Conservation (phyloP, 169 alveolate genomes). For the Eimeria tenella region DNA sequence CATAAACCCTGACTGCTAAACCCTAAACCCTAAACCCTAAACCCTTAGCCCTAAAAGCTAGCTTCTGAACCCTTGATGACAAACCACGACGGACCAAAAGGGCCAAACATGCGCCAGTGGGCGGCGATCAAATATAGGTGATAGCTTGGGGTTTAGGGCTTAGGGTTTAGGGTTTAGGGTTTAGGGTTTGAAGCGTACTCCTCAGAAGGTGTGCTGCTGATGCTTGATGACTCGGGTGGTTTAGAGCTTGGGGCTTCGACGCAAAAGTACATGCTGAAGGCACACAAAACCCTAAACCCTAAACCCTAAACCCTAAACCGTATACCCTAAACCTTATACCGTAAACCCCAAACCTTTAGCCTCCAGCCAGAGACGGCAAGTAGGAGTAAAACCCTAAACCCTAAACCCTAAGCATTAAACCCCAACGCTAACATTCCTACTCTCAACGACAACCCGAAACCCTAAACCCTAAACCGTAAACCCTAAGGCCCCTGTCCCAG, state of each 20-base stretch:
- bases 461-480: slow-evolving; percentile 1
- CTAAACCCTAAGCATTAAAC: neutral
- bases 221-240: neutral
- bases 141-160: neutral
- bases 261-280: slow-evolving; percentile 4
- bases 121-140: too few relatives aligned
- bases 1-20: too few relatives aligned
- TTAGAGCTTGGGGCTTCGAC: neutral
- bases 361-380: neutral
- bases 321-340: neutral
- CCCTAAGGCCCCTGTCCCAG: neutral
- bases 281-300: slow-evolving; percentile 39
- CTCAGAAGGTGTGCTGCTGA: neutral
- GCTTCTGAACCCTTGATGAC: too few relatives aligned
- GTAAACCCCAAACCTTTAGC: neutral
- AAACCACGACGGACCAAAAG: too few relatives aligned
- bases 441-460: neutral
- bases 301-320: slow-evolving; percentile 3
- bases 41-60: too few relatives aligned
- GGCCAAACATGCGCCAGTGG: too few relatives aligned
- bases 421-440: neutral
- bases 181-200: neutral
- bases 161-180: slow-evolving; percentile 2
- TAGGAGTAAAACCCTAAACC: neutral
- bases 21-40: too few relatives aligned